Base-by-base conservation (phyloP, 192 early-diverging fungal genomes). In the Coemansia sp. region DNA sequence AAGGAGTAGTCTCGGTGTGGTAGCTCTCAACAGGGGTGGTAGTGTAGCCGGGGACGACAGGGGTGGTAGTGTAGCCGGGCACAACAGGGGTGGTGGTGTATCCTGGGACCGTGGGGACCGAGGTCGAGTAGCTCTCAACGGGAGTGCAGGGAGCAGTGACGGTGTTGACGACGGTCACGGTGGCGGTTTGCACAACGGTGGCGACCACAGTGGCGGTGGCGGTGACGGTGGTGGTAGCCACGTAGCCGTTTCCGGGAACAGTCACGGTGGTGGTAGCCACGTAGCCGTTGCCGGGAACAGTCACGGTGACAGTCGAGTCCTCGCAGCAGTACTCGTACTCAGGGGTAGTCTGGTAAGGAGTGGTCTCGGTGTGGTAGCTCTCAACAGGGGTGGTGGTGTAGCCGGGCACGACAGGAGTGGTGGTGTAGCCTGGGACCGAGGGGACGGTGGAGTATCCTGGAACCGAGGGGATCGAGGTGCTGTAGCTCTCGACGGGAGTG, bases 291-390 rank as follows among this genome's bases (percentile, higher is more conserved):
- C 61, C 72, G 21, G 76, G 59, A 41, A 61, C 72, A 55, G 77
- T 79, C 32, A 53, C 77, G 55, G 71, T 73, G 31, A 79, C 77
- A 42, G 77, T 79, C 51, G 60, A 44, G 29, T 79, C 76, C 70
- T 72, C 70, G 76, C 76, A 78, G 76, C 76, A 78, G 76, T 73
- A 78, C 70, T 78, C 76, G 34, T 73, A 72, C 44, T 77, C 70
- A 3, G 67, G 44, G 66, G 61, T 65, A 57, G 67, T 48, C 45
- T 21, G 21, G 62, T 21, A 12, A 27, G 37, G 32, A 25, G 37
- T 27, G 36, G 48, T 38, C 15, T 8, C 37, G 15, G 62, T 60
- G n/a, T 7, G 27, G 66, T 42, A 42, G 55, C 29, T 32, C 46
- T 55, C 55, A 32, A 32, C 70, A 1, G 67, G 53, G 58, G 61